Evolutionary conservation across 768 basidiomycete species (phyloP).

Genomic region (Lyophyllum decastes): DNA sequence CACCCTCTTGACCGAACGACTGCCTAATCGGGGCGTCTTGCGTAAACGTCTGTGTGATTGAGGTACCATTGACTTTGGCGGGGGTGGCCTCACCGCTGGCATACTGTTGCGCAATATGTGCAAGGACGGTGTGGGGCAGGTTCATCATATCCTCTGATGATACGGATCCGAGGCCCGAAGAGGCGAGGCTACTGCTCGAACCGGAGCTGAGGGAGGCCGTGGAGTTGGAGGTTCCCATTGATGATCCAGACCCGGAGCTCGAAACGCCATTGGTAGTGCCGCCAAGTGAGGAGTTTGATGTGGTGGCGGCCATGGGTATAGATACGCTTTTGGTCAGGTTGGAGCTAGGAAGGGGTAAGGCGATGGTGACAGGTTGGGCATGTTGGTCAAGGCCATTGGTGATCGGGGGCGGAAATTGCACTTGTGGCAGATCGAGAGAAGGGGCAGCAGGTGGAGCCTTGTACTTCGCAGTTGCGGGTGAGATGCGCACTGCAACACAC

Average conservation of each 20-base stretch:
- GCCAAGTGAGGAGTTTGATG: slow-evolving; percentile 36
- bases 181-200: slow-evolving; percentile 51
- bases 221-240: slow-evolving; percentile 53
- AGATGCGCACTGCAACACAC: slow-evolving; percentile 73
- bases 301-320: slow-evolving; percentile 59
- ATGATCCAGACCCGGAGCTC: slow-evolving; percentile 46
- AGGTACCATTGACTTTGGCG: slow-evolving; percentile 26
- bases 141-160: slow-evolving; percentile 57
- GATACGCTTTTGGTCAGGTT: slow-evolving; percentile 67
- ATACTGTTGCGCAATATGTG: slow-evolving; percentile 53
- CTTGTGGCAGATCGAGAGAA: slow-evolving; percentile 45
- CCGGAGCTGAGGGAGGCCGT: slow-evolving; percentile 53
- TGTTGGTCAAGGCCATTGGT: slow-evolving; percentile 30
- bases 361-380: slow-evolving; percentile 42
- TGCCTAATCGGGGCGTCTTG: slow-evolving; percentile 41
- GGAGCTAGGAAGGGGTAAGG: slow-evolving; percentile 47
- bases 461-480: slow-evolving; percentile 86
- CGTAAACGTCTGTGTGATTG: slow-evolving; percentile 40
- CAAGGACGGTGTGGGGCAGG: slow-evolving; percentile 43
- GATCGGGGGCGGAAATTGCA: slow-evolving; percentile 41
- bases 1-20: slow-evolving; percentile 32
- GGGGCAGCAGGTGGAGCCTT: slow-evolving; percentile 55
- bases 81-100: slow-evolving; percentile 34
- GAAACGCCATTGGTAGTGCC: slow-evolving; percentile 38
- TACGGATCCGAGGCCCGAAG: slow-evolving; percentile 49